Evolutionary conservation across 2,329 filamentous ascomycete genomes (phyloP), one percentile per base, ranked within the genome.

Genomic region (Graphilbum fragrans): DNA sequence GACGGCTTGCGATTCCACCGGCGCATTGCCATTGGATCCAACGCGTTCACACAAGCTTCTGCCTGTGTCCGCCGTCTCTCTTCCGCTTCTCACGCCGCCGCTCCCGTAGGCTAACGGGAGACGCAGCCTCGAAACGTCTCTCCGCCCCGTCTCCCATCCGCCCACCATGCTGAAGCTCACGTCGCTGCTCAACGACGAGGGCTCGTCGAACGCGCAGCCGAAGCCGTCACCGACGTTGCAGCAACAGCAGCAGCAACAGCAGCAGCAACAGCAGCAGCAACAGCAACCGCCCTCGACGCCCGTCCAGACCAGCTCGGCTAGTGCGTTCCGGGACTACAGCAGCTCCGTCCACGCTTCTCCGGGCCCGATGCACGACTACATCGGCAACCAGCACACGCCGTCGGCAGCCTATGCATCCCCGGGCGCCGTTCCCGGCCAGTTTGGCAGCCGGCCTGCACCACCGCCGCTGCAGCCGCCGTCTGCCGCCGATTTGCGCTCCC

Each of bases 171-270:
- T 75, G 71, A 70, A 74, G 61, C 63, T 75, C 43, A 58, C 63
- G 47, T 66, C 65, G 16, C 69, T 78, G 51, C 58, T 77, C 37
- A 77, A 76, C 55, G 72, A 71, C 46, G 66, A 55, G 58, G 41
- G 52, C 56, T 17, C 41, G 49, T 46, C 35, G 43, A 50, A 39
- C 9, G 56, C 58, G 39, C 51, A 56, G 42, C 58, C 57, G 47
- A 52, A 58, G 29, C 49, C 55, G 37, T 43, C 51, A n/a, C 49
- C 50, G n/a, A 49, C 54, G 23, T 53, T 45, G 21, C 53, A 37
- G 40, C 53, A 19, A 10, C 38, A 37, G 14, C 32, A 20, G 9
- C 43, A 42, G 4, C 50, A 47, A 32, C 57, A 47, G 22, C 56
- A 52, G 34, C 60, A 56, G 11, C 55, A 53, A 18, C 56, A 51